Percentiles rank a stretch among this genome's conserved stretches.
These are phyloP conservation scores for Cymbopogon citratus DNA, from an alignment of 176 grass and related monocot genomes.

Conservation along the genomic window DNA sequence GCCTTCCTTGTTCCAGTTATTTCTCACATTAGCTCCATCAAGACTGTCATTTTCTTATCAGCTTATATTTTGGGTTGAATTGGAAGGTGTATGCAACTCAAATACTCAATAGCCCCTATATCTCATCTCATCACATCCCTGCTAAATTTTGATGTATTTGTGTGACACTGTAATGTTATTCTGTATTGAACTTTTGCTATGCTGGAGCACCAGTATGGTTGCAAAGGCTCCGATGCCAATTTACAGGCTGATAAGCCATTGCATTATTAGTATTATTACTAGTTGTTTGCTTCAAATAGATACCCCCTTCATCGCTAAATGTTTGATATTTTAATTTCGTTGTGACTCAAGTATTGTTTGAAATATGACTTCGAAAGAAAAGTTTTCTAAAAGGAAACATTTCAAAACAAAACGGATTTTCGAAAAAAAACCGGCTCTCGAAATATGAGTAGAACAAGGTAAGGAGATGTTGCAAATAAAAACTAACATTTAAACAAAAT, in stretches of 20 bases:
- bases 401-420: no score
- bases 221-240: neutral
- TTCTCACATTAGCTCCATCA: neutral
- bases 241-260: no score
- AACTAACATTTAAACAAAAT: no score
- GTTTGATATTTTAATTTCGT: no score
- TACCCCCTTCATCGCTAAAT: no score
- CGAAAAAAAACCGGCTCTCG: no score
- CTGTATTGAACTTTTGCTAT: neutral
- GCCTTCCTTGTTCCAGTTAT: neutral
- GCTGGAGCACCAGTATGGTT: neutral
- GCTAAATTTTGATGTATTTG: neutral
- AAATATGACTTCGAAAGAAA: no score
- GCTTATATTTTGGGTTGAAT: neutral
- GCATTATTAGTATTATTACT: neutral
- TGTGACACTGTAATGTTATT: neutral
- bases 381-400: no score
- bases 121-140: neutral
- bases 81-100: neutral
- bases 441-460: no score
- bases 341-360: no score
- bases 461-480: no score
- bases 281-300: no score
- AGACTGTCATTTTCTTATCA: neutral
- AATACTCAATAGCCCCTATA: neutral